Evolutionary conservation across 371 early-diverging fungal species (phyloP), one percentile per base, ranked within the genome.

Genomic region (Syncephalis fuscata): DNA sequence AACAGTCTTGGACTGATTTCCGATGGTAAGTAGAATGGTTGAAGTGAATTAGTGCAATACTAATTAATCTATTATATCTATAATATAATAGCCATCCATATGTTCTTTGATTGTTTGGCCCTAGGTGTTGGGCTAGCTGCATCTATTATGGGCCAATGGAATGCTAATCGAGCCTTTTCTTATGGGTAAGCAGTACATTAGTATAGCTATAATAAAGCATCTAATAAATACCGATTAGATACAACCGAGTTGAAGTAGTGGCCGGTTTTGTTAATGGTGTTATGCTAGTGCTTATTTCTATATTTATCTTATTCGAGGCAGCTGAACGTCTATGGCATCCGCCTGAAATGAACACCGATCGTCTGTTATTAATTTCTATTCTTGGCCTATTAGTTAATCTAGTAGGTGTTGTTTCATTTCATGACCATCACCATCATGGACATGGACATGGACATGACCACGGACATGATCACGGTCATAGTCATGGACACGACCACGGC

Each of bases 31-130:
- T 53, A n/a, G 5, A n/a, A 5, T 32, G 3, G 2, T 21, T 19
- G 21, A 11, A 19, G 20, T 21, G 11, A 17, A 32, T 47, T 43
- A n/a, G 16, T n/a, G 22, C 25, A 27, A 5, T 4, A 8, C 41
- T 19, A 16, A 16, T 16, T 14, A 15, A 19, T 16, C 19, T 39
- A 2, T 38, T 37, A 21, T 22, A 32, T 46, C 25, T 24, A 26
- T 10, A 21, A 9, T 27, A 21, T 14, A 26, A 14, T 58, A 75
- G 87, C 92, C 17, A 88, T 93, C 42, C 96, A 96, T 63, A 96
- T 96, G 96, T 76, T 92, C 52, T 96, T 96, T 64, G 96, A 96
- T 58, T 91, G 88, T 51, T 65, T 90, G 54, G 93, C 92, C 10
- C 59, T 96, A 44, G 82, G 78, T 2, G 76, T 92, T 20, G 86